Conservation (phyloP, 192 early-diverging fungal genomes). For the Paraglomus brasilianum region DNA sequence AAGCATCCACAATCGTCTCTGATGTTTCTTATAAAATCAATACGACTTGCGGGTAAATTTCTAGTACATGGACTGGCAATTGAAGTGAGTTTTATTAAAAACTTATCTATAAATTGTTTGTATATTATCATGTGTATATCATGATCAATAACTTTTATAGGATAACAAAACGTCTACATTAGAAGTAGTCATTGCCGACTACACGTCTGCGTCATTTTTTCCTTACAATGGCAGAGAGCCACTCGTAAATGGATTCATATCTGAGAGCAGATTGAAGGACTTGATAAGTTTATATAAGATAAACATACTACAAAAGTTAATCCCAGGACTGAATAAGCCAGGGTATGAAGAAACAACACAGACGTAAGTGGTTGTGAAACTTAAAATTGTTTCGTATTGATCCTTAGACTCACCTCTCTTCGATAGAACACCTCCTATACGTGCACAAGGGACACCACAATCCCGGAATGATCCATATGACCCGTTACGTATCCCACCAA, state of each 20-base stretch:
- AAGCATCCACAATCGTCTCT: constrained; percentile 64
- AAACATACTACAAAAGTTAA: constrained; percentile 63
- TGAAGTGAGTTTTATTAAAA: constrained; percentile 48
- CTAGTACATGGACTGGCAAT: constrained; percentile 65
- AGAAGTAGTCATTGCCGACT: constrained; percentile 49
- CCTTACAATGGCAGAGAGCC: constrained; percentile 47
- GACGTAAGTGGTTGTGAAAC: constrained; percentile 14
- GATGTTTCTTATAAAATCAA: constrained; percentile 65
- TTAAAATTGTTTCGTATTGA: neutral
- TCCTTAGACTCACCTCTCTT: neutral
- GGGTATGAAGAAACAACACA: constrained; percentile 60
- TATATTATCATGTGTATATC: neutral
- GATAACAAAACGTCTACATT: constrained; percentile 51
- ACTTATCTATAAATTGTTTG: neutral
- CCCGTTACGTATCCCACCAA: constrained; percentile 39
- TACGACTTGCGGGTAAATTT: constrained; percentile 60
- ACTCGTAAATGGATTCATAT: constrained; percentile 57
- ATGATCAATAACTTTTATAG: constrained; percentile 39
- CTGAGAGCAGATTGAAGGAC: constrained; percentile 56
- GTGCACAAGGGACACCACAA: neutral
- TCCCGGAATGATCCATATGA: constrained; percentile 38
- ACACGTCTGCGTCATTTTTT: constrained; percentile 52
- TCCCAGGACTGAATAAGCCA: constrained; percentile 67
- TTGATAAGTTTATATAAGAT: constrained; percentile 60
- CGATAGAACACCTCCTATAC: constrained; percentile 3